A percentile compares a stretch with the other conserved stretches of the same genome.
Evolutionary conservation across 164 flowering plant genomes (phyloP).

Genomic region (grape (Vitis vinifera)): ASM3070453v1 NC_081816.1:3739001-3739500

Average conservation of each 20-base stretch:
- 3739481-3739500: too few species aligned
- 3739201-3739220: constrained; percentile 62
- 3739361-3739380: background rate
- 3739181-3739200: constrained; percentile 68
- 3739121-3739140: constrained; percentile 45
- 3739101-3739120: constrained; percentile 55
- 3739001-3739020: too few species aligned
- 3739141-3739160: constrained; percentile 51
- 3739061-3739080: constrained; percentile 23
- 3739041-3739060: too few species aligned
- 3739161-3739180: constrained; percentile 63
- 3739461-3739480: background rate
- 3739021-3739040: too few species aligned
- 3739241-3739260: constrained; percentile 59
- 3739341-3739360: too few species aligned
- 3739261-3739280: constrained; percentile 33
- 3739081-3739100: constrained; percentile 60
- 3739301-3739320: too few species aligned
- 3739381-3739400: background rate
- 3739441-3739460: background rate
- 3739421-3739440: background rate
- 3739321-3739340: too few species aligned
- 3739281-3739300: background rate
- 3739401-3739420: background rate
- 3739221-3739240: constrained; percentile 62